Evolutionary conservation across 371 early-diverging fungal species (phyloP).

Genomic region (Mucor irregularis): DNA sequence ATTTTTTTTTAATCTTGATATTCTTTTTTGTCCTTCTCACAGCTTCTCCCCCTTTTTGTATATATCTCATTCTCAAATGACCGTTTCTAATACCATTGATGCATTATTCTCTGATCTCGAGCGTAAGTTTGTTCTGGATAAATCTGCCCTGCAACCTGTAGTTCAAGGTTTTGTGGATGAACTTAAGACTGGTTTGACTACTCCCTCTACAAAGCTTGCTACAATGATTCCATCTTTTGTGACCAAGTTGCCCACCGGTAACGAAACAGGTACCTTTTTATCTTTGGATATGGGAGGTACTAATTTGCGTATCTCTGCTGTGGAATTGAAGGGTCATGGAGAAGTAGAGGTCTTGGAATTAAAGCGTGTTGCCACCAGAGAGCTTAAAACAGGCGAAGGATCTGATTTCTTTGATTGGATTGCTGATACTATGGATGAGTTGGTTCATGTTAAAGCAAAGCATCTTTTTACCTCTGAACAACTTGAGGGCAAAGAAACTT

Average conservation of each 20-base stretch:
- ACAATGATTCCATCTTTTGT: slow-evolving; percentile 83
- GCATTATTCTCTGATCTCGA: neutral
- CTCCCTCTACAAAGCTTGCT: slow-evolving; percentile 23
- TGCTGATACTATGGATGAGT: slow-evolving; percentile 38
- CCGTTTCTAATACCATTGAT: neutral
- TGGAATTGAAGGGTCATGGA: slow-evolving; percentile 29
- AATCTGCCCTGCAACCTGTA: slow-evolving; percentile 44
- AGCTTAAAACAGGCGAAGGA: slow-evolving; percentile 50
- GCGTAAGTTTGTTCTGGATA: slow-evolving; percentile 27
- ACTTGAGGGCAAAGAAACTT: slow-evolving; percentile 23
- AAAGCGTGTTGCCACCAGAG: slow-evolving; percentile 22
- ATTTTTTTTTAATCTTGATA: neutral
- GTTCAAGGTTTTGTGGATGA: slow-evolving; percentile 45
- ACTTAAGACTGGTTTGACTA: slow-evolving; percentile 31
- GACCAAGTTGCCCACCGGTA: slow-evolving; percentile 73
- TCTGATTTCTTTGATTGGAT: slow-evolving; percentile 86
- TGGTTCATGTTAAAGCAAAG: slow-evolving; percentile 4
- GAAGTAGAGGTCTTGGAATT: slow-evolving; percentile 29
- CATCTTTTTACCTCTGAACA: slow-evolving; percentile 39
- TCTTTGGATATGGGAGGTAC: slow-evolving; percentile 94
- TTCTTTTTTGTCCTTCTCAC: neutral
- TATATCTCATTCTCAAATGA: neutral
- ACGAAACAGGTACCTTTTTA: slow-evolving; percentile 80
- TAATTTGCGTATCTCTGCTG: slow-evolving; percentile 81
- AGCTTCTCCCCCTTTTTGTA: neutral